Evolutionary conservation across 1,284 basidiomycete genomes (phyloP), one percentile per base, ranked within the genome.

Genomic region (Cryptococcus wingfieldii): DNA sequence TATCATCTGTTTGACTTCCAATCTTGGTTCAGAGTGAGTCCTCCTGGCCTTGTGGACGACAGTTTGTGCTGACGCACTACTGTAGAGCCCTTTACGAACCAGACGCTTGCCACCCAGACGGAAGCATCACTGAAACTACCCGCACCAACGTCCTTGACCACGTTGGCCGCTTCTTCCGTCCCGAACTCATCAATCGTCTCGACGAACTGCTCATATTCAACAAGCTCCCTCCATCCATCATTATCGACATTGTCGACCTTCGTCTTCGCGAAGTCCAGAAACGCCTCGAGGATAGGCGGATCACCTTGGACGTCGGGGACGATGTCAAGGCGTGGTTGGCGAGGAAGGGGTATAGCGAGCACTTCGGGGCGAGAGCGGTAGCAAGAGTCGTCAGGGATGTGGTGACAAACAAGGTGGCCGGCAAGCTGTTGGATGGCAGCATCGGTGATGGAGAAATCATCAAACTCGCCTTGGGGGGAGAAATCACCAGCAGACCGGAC

Each of bases 1-100:
- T 2, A 90, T 92, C 71, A 86, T 94, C 65, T 89, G 94, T 74
- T 87, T 96, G 82, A 97, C 93, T 4, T 92, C 89, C 53, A 98
- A 98, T 74, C 82, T 97, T 34, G 90, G 90, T 16, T 56, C 85
- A 77, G 44, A 84, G 56, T 66, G 53, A 54, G 64, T 65, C 16
- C 14, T 42, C 16, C 7, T 1, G 2, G 34, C 28, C 8, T 38
- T 25, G 38, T 38, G 28, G 12, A 38, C 18, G 23, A 14, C 12
- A 6, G 44, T 48, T 19, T 18, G 25, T 31, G 38, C 27, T 10
- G 16, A 38, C 43, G n/a, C 48, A 8, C 12, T 47, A 16, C 16
- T 41, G 13, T 46, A 62, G 60, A 69, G 87, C 91, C 51, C 83
- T 96, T 18, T 86, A 86, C 10, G 83, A 87, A 61, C 77, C 82